Evolutionary conservation across 768 basidiomycete genomes (phyloP), one percentile per base, ranked within the genome.

Genomic region (Baorangia bicolor): DNA sequence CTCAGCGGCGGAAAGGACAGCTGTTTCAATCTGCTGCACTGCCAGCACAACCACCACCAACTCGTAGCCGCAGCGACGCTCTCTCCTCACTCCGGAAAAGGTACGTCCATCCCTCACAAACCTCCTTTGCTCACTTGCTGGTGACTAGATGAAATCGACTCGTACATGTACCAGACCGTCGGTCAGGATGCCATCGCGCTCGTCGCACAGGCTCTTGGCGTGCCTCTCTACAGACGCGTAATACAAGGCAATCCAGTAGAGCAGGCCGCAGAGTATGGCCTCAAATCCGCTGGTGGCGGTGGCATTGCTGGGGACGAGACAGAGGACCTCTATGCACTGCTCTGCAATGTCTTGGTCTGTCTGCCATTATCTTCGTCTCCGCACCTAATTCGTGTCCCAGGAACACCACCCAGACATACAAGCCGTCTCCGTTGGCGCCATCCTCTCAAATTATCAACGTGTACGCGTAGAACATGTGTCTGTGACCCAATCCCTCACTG

Each of bases 81-180:
- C 40, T 81, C 90, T 12, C 97, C 97, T 21, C 83, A 80, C 59
- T 74, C 79, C 55, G 95, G 93, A 64, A 90, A 88, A 84, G 95
- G 96, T 94, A 20, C 38, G 52, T 57, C 27, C 61, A 25, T 25
- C 50, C 38, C 40, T 30, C 56, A 23, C 55, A 25, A 23, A 16
- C 43, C 45, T 4, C 14, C 21, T 10, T 33, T 2, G 40, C 55
- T 55, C 52, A 60, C 60, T 33, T 28, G 54, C 51, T 48, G 23
- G 37, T 30, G n/a, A 12, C 33, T 71, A 97, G 97, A 98, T 78
- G 97, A 99, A 77, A 84, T 98, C 65, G 95, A 99, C 73, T 98
- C 95, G 23, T 98, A 94, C 75, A 79, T 99, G 71, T 99, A 98
- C 72, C 97, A 99, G 71, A 98, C 96, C n/a, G 95, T 99, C 27